Evolutionary conservation across 306 rosid genomes (phyloP), one percentile per base, ranked within the genome.

Genomic region (Vigna mungo): DNA sequence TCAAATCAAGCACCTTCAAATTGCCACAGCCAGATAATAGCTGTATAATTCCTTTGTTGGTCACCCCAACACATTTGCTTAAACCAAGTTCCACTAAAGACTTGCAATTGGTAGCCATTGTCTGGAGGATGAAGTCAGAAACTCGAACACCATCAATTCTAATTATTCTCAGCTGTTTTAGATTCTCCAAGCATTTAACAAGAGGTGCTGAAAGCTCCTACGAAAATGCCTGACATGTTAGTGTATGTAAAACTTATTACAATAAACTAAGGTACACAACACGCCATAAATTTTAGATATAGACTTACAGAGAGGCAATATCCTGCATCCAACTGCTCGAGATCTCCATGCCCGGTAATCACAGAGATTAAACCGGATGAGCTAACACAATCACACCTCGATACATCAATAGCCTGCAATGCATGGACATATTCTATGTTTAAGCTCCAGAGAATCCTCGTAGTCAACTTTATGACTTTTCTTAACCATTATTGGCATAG

Each of bases 51-150:
- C 88, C 88, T 56, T 27, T 76, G 83, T 89, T 74, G 65, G 89
- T 87, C 71, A 87, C 86, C 63, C 94, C 91, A 6, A 75, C 9
- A 77, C 94, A 89, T 85, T 89, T 89, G 85, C 87, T 89, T 84
- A 89, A 84, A 84, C 94, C 91, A 82, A 89, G 81, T 80, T 89
- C 90, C 84, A 85, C 80, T 78, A 89, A 72, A 65, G 84, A 84
- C 81, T 85, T 84, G 85, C 88, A 75, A 74, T 80, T 85, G 68
- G 52, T n/a, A 66, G 85, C 86, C 67, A 89, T 85, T 25, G 73
- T 59, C 39, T 80, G 76, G 61, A 87, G 84, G 67, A 76, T 80
- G 56, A 55, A 64, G 76, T 88, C 87, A 47, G 91, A 84, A 61
- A 89, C 84, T 68, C 77, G 82, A 76, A 87, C 89, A 51, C 88